Evolutionary conservation across 2,329 filamentous ascomycete species (phyloP).

Genomic region (Sclerotinia nivalis): DNA sequence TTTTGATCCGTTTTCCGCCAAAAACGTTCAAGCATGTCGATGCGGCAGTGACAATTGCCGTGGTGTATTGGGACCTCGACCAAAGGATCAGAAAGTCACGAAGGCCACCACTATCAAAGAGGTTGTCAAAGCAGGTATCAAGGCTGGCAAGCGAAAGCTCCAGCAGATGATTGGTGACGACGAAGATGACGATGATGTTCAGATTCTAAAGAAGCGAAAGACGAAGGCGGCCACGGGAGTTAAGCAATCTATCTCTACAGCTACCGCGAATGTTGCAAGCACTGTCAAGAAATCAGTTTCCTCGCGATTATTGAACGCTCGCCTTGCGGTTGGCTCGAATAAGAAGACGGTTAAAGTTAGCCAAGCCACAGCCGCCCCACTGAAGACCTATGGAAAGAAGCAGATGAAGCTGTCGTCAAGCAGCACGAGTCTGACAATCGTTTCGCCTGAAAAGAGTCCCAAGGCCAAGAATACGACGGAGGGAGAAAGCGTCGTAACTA

Average conservation of each 20-base stretch:
- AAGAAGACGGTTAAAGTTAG: slow-evolving; percentile 26
- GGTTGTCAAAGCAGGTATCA: slow-evolving; percentile 44
- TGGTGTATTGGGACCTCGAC: slow-evolving; percentile 62
- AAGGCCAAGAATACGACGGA: slow-evolving; percentile 20
- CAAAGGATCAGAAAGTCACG: slow-evolving; percentile 54
- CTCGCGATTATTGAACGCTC: slow-evolving; percentile 31
- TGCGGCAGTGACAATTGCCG: slow-evolving; percentile 65
- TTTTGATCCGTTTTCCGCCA: slow-evolving; percentile 68
- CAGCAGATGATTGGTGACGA: slow-evolving; percentile 50
- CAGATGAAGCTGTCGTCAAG: slow-evolving; percentile 33
- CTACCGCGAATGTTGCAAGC: slow-evolving; percentile 43
- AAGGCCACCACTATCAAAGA: slow-evolving; percentile 47
- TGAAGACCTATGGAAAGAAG: slow-evolving; percentile 35
- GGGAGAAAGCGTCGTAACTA: slow-evolving; percentile 27
- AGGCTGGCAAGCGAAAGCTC: slow-evolving; percentile 58
- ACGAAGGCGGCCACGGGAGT: slow-evolving; percentile 45
- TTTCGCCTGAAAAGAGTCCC: slow-evolving; percentile 26
- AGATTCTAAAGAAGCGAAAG: slow-evolving; percentile 50
- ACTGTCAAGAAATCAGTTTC: slow-evolving; percentile 46
- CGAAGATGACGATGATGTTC: slow-evolving; percentile 29
- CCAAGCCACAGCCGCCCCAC: slow-evolving; percentile 31
- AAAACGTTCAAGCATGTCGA: slow-evolving; percentile 67
- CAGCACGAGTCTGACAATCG: slow-evolving; percentile 34
- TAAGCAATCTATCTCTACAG: slow-evolving; percentile 42
- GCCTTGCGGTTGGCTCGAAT: slow-evolving; percentile 29